phyloP scores from a whole-genome alignment of 345 rosid genomes.

The Diplotaxis tenuifolia region DNA sequence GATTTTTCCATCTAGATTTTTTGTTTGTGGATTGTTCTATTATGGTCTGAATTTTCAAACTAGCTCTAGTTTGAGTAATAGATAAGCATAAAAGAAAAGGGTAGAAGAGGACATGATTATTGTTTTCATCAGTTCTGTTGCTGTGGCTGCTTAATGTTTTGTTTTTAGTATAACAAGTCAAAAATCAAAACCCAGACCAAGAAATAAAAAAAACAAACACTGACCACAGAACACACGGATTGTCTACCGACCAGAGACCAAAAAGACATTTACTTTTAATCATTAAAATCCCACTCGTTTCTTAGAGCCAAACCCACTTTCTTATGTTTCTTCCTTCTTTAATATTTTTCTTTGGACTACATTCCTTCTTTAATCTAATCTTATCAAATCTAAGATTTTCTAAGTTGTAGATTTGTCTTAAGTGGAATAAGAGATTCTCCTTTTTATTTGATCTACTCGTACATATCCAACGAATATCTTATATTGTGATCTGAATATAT shows the following conservation, averaged over 20 bases:
- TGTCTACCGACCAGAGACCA: constrained; percentile 97
- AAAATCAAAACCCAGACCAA: constrained; percentile 10
- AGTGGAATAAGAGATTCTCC: not conserved
- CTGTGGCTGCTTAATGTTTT: constrained; percentile 40
- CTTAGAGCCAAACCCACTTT: constrained; percentile 50
- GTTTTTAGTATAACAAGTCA: not conserved
- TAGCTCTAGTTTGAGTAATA: no score
- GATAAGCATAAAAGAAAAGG: no score
- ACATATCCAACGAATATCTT: not conserved
- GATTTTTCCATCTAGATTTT: no score
- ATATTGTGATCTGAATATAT: not conserved
- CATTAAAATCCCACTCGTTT: constrained; percentile 54
- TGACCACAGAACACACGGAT: constrained; percentile 74
- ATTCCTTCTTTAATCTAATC: not conserved
- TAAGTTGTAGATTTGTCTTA: not conserved
- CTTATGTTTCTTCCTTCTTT: constrained; percentile 6
- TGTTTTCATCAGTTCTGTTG: constrained; percentile 32
- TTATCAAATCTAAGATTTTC: not conserved
- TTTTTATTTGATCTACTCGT: not conserved
- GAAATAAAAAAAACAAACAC: constrained; percentile 55
- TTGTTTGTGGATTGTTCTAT: no score
- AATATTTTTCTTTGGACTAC: not conserved
- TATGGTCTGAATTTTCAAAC: no score
- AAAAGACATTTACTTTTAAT: constrained; percentile 64
- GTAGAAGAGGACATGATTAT: constrained; percentile 2